phyloP scores from a whole-genome alignment of 179 eudicot species.

The Patellifolia procumbens region DNA sequence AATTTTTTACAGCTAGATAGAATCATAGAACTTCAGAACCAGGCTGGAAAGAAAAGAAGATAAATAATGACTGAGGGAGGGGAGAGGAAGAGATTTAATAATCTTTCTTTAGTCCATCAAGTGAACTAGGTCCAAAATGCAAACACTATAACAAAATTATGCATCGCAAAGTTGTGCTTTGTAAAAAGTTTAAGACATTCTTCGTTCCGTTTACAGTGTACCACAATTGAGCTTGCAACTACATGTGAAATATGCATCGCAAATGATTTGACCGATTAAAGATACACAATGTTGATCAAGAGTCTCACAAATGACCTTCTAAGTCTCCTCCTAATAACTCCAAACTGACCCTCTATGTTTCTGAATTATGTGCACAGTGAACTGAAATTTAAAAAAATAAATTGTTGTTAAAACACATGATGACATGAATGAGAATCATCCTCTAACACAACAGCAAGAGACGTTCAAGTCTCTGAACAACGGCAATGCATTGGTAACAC shows the following conservation, averaged over 20 bases:
- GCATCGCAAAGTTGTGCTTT: neutral
- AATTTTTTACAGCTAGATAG: neutral
- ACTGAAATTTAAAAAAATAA: neutral
- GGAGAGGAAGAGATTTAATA: neutral
- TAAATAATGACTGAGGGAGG: neutral
- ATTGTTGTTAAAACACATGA: neutral
- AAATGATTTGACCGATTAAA: neutral
- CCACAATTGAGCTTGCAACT: neutral
- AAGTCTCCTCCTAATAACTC: neutral
- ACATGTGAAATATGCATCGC: neutral
- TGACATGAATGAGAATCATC: neutral
- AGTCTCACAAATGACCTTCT: too few species aligned
- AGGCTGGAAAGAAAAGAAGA: neutral
- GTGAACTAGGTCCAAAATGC: neutral
- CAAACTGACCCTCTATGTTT: neutral
- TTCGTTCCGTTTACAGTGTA: neutral
- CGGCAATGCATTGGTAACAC: neutral
- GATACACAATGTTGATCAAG: neutral
- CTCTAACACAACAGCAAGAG: constrained; percentile 1
- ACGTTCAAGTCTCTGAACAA: neutral
- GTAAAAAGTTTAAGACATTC: too few species aligned
- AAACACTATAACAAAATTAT: neutral
- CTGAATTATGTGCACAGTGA: neutral
- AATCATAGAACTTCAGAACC: neutral
- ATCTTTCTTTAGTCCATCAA: neutral